Evolutionary conservation across 192 early-diverging fungal genomes (phyloP).

Genomic region (Haplosporangium gracile): DNA sequence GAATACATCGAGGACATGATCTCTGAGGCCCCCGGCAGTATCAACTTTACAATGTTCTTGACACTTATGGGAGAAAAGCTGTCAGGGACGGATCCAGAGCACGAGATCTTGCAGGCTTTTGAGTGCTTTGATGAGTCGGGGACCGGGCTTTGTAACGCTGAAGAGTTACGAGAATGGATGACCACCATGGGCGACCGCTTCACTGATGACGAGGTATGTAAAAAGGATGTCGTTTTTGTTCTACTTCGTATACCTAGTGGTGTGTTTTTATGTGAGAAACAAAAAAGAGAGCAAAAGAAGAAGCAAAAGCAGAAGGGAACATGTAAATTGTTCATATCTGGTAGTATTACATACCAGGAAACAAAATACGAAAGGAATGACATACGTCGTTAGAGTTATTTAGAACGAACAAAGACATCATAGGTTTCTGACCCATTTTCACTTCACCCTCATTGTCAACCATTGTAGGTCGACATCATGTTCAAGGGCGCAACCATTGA

Average conservation of each 20-base stretch:
- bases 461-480: conserved; percentile 85
- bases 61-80: conserved; percentile 96
- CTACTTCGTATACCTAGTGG: not conserved
- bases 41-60: conserved; percentile 98
- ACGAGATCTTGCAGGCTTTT: conserved; percentile 92
- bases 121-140: conserved; percentile 91
- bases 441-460: not conserved
- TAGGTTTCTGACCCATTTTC: not conserved
- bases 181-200: conserved; percentile 96
- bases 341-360: not conserved
- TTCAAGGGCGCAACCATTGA: conserved; percentile 91
- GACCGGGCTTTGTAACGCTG: conserved; percentile 84
- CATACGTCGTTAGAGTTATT: not conserved
- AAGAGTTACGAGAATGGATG: conserved; percentile 88
- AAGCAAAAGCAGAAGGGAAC: too few relatives aligned
- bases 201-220: conserved; percentile 86
- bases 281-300: not conserved
- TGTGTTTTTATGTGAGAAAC: not conserved
- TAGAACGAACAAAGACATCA: not conserved
- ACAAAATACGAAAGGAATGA: not conserved
- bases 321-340: not conserved
- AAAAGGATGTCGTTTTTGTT: not conserved
- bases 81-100: conserved; percentile 91
- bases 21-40: conserved; percentile 85
- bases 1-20: conserved; percentile 93